These are phyloP conservation scores for Apiosordaria backusii DNA, from an alignment of 495 filamentous ascomycete species.

Conservation along the genomic window DNA sequence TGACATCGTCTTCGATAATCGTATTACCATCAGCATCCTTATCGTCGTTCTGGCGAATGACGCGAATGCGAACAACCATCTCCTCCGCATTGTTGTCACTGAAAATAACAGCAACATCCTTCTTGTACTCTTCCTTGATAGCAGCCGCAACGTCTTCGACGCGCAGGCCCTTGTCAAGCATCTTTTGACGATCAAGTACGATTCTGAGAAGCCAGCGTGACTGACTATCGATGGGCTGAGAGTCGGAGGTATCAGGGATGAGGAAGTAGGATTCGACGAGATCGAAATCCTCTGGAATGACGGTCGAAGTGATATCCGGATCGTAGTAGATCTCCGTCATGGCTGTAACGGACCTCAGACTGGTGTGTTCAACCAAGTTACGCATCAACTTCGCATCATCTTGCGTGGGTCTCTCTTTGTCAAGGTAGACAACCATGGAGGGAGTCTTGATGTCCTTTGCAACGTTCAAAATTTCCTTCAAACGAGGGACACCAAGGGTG, in stretches of 20 bases:
- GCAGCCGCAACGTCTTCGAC: conserved; percentile 88
- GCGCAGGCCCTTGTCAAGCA: conserved; percentile 89
- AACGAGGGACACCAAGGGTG: conserved; percentile 94
- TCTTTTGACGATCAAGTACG: conserved; percentile 83
- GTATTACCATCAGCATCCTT: conserved; percentile 76
- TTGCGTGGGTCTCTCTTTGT: conserved; percentile 57
- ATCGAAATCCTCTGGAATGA: conserved; percentile 81
- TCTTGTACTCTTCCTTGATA: conserved; percentile 84
- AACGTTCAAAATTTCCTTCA: conserved; percentile 99
- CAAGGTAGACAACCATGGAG: conserved; percentile 90
- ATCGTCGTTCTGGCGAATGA: conserved; percentile 62
- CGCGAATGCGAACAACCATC: conserved; percentile 89
- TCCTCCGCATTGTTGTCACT: conserved; percentile 97
- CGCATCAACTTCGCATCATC: conserved; percentile 82
- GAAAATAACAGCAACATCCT: conserved; percentile 88
- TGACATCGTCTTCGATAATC: conserved; percentile 80
- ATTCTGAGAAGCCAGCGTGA: conserved; percentile 95
- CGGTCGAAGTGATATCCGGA: conserved; percentile 79
- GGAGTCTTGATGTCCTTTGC: conserved; percentile 98
- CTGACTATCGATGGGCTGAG: conserved; percentile 70
- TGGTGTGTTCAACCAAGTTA: conserved; percentile 91
- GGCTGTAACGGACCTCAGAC: conserved; percentile 82
- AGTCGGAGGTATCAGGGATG: conserved; percentile 73
- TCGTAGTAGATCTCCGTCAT: conserved; percentile 97
- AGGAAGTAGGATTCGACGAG: conserved; percentile 98